Percentiles rank a stretch among this genome's conserved stretches.
These are phyloP conservation scores for Nannizzia gypsea DNA, from an alignment of 2,329 filamentous ascomycete species.

Conservation along the genomic window DNA sequence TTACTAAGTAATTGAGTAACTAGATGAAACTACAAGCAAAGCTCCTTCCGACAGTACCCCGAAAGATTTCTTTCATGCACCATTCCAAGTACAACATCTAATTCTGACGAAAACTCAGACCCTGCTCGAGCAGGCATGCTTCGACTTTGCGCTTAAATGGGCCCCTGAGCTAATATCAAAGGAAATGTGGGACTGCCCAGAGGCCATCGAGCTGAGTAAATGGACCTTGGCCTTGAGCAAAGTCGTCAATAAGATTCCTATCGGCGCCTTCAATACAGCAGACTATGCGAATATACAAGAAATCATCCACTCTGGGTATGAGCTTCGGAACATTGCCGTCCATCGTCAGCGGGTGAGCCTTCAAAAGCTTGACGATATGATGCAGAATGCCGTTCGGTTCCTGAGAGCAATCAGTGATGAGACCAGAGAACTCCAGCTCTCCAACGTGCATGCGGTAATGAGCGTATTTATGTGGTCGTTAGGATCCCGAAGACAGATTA, in stretches of 20 bases:
- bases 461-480: background rate
- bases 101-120: conserved; percentile 28
- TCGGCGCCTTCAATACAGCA: background rate
- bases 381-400: background rate
- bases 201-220: conserved; percentile 28
- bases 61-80: conserved; percentile 14
- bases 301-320: background rate
- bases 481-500: background rate
- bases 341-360: background rate
- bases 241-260: conserved; percentile 5
- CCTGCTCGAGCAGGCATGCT: conserved; percentile 31
- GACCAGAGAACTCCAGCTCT: background rate
- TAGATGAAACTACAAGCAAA: too few relatives aligned
- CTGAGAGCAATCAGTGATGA: background rate
- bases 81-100: conserved; percentile 27
- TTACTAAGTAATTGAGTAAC: too few relatives aligned
- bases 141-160: conserved; percentile 28
- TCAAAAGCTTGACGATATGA: background rate
- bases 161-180: conserved; percentile 21
- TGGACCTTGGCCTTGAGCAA: conserved; percentile 22
- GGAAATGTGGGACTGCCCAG: conserved; percentile 24
- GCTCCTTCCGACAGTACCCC: background rate
- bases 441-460: background rate
- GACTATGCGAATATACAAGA: background rate
- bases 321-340: background rate